Conservation (phyloP, 768 basidiomycete species). For the Boletus tylopilopsis region DNA sequence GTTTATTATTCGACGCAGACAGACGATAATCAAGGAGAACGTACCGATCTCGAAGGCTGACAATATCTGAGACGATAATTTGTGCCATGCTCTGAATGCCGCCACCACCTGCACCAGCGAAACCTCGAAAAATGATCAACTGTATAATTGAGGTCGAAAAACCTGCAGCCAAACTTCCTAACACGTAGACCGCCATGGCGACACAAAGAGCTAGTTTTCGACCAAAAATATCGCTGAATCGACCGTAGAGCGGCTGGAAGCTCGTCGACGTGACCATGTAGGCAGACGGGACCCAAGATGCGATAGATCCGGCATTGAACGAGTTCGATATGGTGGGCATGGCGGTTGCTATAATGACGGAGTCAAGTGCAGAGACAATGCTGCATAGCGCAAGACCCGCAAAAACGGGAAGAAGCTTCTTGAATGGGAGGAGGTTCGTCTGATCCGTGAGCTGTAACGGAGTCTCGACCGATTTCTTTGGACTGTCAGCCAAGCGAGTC, state of each 20-base stretch:
- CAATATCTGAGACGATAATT: conserved; percentile 71
- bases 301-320: conserved; percentile 47
- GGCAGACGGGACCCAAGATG: conserved; percentile 69
- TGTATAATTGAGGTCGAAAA: conserved; percentile 62
- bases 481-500: background rate
- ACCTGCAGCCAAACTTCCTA: conserved; percentile 64
- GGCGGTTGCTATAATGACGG: conserved; percentile 71
- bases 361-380: conserved; percentile 60
- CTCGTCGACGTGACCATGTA: conserved; percentile 59
- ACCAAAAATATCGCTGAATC: conserved; percentile 65
- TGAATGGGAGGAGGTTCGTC: conserved; percentile 68
- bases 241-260: conserved; percentile 47
- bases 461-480: background rate
- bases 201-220: conserved; percentile 57
- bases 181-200: conserved; percentile 59
- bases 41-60: conserved; percentile 62
- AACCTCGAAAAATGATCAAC: conserved; percentile 64
- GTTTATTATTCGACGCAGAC: background rate
- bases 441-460: conserved; percentile 55
- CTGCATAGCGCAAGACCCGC: conserved; percentile 57
- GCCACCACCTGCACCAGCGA: conserved; percentile 70
- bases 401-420: conserved; percentile 60
- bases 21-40: conserved; percentile 5
- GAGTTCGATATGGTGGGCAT: conserved; percentile 65
- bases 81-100: conserved; percentile 67